Percentiles rank a stretch among this genome's conserved stretches.
phyloP scores from a whole-genome alignment of 139 green algal genomes.

The Pleodorina starrii region DNA sequence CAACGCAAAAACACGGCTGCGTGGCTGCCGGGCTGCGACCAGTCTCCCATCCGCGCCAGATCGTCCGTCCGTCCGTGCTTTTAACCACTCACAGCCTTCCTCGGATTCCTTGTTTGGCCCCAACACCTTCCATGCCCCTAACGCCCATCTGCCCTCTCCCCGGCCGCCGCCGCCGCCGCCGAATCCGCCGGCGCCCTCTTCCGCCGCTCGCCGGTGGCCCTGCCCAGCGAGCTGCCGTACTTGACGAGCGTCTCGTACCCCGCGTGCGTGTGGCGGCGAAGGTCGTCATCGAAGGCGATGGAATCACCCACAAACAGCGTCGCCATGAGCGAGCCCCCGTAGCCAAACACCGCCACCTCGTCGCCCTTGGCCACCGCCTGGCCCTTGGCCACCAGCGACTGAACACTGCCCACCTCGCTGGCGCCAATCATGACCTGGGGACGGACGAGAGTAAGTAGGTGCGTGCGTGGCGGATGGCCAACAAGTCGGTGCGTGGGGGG shows the following conservation, averaged over 20 bases:
- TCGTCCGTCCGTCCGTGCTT: no score
- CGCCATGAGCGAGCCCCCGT: conserved; percentile 53
- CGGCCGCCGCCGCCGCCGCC: not conserved
- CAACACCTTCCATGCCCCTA: no score
- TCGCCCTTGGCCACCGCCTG: conserved; percentile 50
- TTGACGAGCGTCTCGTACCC: conserved; percentile 45
- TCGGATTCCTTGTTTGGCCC: no score
- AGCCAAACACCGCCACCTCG: conserved; percentile 59
- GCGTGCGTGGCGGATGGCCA: no score
- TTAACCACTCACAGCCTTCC: no score
- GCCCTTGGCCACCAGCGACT: conserved; percentile 44
- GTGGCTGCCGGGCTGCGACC: no score
- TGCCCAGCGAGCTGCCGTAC: conserved; percentile 37
- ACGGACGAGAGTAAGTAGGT: no score
- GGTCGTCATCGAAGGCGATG: conserved; percentile 57
- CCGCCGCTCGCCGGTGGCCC: conserved; percentile 25
- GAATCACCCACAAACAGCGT: conserved; percentile 45
- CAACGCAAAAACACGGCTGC: no score
- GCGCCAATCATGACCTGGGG: conserved; percentile 61
- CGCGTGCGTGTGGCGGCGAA: conserved; percentile 18
- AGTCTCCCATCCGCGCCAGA: no score
- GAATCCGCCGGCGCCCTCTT: not conserved
- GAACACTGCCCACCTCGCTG: conserved; percentile 53
- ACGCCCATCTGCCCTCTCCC: no score
- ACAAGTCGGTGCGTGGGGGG: no score